Conservation (phyloP, 2,329 filamentous ascomycete species). For the Onygenales sp. region DNA sequence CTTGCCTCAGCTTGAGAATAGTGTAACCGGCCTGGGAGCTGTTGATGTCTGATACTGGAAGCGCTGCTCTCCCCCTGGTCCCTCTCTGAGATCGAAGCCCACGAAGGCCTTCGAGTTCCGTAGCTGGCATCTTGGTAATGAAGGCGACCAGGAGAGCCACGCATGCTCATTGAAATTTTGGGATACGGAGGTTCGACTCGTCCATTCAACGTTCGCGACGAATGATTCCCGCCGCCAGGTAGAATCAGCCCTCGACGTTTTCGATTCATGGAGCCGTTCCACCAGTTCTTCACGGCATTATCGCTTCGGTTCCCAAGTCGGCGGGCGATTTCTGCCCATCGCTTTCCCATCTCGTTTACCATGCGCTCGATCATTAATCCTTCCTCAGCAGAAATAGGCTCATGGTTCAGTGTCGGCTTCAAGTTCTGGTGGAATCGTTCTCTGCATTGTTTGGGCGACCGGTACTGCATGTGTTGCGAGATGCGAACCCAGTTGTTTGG, state of each 20-base stretch:
- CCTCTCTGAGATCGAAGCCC: constrained; percentile 2
- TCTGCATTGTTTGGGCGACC: constrained; percentile 88
- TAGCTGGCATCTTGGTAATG: constrained; percentile 12
- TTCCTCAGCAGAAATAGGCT: constrained; percentile 63
- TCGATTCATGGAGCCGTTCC: constrained; percentile 88
- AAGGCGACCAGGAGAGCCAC: constrained; percentile 9
- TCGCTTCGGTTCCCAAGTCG: constrained; percentile 76
- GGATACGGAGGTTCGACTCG: constrained; percentile 31
- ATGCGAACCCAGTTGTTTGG: constrained; percentile 87
- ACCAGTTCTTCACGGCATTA: constrained; percentile 97
- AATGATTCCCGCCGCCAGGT: constrained; percentile 25
- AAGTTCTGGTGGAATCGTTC: constrained; percentile 93
- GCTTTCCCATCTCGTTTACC: constrained; percentile 69
- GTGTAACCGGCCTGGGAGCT: constrained; percentile 7
- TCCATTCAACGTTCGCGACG: constrained; percentile 26
- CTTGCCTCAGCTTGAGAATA: constrained; percentile 10
- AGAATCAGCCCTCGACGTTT: constrained; percentile 44
- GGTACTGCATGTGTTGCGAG: constrained; percentile 61
- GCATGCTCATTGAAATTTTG: constrained; percentile 18
- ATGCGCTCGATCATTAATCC: constrained; percentile 65
- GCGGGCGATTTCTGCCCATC: constrained; percentile 88
- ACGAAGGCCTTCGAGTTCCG: constrained; percentile 9
- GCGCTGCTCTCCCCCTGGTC: not conserved
- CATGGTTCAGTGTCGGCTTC: constrained; percentile 64
- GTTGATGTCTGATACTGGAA: not conserved